Conservation (phyloP, 1,284 basidiomycete genomes). For the Sanguinoderma infundibulare region DNA sequence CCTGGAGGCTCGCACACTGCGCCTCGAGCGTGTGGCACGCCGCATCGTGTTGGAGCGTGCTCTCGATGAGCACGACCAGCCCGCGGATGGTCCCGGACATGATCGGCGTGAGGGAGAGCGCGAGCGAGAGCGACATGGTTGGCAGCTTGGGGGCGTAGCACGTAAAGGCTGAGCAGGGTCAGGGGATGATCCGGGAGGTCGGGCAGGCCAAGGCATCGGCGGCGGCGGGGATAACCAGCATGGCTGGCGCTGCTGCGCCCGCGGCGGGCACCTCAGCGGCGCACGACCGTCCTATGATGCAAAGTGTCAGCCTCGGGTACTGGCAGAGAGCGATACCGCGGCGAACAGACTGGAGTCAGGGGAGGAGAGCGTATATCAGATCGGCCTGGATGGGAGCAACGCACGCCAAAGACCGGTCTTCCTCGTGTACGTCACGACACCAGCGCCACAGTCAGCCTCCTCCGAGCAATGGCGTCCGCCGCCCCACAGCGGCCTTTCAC, state of each 20-base stretch:
- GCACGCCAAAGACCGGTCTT: not conserved
- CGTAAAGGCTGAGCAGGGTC: not conserved
- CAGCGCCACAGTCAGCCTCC: constrained; percentile 4
- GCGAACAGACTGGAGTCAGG: not conserved
- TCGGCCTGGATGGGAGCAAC: not conserved
- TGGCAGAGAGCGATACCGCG: not conserved
- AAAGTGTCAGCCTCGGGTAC: not conserved
- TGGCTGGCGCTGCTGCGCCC: not conserved
- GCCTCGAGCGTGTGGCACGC: constrained; percentile 22
- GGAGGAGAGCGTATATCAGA: not conserved
- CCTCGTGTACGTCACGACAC: not conserved
- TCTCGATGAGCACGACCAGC: constrained; percentile 25
- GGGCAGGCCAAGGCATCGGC: not conserved
- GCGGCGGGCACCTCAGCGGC: not conserved
- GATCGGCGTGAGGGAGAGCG: constrained; percentile 13
- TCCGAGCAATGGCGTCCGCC: constrained; percentile 3
- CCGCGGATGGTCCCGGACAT: constrained; percentile 18
- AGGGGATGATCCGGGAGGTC: not conserved
- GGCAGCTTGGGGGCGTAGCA: not conserved
- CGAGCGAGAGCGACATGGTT: constrained; percentile 12
- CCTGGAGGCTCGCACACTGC: constrained; percentile 22
- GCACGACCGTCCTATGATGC: not conserved
- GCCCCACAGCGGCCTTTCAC: not conserved
- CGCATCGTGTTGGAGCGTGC: constrained; percentile 20
- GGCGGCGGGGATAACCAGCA: not conserved